Evolutionary conservation across 148 eudicot genomes (phyloP), one percentile per base, ranked within the genome.

Genomic region (Fagopyrum esculentum): DNA sequence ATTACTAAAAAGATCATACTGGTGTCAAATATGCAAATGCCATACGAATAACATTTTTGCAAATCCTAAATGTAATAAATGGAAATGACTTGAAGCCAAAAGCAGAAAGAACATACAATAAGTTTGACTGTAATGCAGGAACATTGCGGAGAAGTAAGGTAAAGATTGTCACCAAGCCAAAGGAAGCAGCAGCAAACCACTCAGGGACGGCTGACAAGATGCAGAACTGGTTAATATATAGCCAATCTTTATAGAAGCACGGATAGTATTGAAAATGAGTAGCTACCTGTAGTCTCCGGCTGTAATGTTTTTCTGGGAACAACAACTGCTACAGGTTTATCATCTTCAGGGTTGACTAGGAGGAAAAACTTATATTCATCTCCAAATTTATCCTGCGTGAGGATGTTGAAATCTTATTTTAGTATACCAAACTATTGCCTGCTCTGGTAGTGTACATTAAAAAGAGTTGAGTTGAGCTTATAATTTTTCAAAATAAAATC

Each of bases 321-420:
- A 79, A 96, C 98, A 76, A 96, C 97, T 47, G 99, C 99, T 52
- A 96, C 91, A 75, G 98, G 99, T 78, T 89, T 92, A 79, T 96
- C 99, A 88, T 96, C 99, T 88, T 95, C 99, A 50, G 98, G 99
- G 77, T 96, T 96, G 74, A 83, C 77, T 77, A 96, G 82, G 72
- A 96, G 85, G 81, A 96, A 96, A 79, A 96, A 80, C 83, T 86
- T 96, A 86, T 89, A 92, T 69, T 81, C 83, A 81, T 96, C 98
- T 73, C 89, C 98, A 76, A 96, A 85, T 82, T 75, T 96, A 81
- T 92, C 93, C 99, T 96, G 91, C 75, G 79, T 69, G 77, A 35
- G 75, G 73, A 79, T 72, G 40, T 10, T 43, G 29, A 73, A 11
- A 12, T 30, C 15, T 63, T 63, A 63, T 63, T 29, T 59, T 63